These are phyloP conservation scores for Alternaria gansuensis DNA, from an alignment of 2,329 filamentous ascomycete genomes.

Conservation along the genomic window DNA sequence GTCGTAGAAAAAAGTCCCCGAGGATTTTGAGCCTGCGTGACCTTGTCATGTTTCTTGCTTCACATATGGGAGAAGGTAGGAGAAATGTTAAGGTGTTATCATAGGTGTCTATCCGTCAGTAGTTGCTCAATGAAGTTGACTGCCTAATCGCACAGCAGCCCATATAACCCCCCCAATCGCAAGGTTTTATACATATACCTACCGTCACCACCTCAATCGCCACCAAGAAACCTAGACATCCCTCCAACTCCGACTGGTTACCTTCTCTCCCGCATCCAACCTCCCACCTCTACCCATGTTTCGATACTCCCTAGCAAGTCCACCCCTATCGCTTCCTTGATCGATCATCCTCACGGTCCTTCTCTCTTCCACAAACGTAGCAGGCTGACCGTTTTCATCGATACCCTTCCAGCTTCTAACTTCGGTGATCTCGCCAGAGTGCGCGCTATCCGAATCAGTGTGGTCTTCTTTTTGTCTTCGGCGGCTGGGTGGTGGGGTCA, in stretches of 20 bases:
- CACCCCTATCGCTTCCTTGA: conserved; percentile 20
- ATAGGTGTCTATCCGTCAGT: conserved; percentile 1
- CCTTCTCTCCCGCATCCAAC: conserved; percentile 9
- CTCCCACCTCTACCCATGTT: conserved; percentile 3
- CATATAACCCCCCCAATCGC: neutral
- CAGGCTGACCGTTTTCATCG: conserved; percentile 42
- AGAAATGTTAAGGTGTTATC: neutral
- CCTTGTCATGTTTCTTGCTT: neutral
- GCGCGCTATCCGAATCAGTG: conserved; percentile 41
- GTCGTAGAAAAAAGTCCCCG: neutral
- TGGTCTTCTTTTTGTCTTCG: conserved; percentile 25
- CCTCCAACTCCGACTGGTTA: conserved; percentile 16
- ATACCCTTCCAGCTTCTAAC: conserved; percentile 40
- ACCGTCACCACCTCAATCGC: no score
- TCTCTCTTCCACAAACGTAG: conserved; percentile 42
- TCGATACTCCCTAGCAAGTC: conserved; percentile 11
- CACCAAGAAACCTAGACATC: conserved; percentile 16
- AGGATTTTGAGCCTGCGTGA: no score
- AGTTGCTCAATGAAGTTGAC: neutral
- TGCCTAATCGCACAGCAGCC: neutral
- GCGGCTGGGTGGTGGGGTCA: conserved; percentile 18
- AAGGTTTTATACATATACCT: neutral
- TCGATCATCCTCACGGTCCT: conserved; percentile 24
- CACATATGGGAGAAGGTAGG: neutral
- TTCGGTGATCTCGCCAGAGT: conserved; percentile 26